These are phyloP conservation scores for Tribonema minus DNA, from an alignment of 108 stramenopile genomes.

Conservation along the genomic window DNA sequence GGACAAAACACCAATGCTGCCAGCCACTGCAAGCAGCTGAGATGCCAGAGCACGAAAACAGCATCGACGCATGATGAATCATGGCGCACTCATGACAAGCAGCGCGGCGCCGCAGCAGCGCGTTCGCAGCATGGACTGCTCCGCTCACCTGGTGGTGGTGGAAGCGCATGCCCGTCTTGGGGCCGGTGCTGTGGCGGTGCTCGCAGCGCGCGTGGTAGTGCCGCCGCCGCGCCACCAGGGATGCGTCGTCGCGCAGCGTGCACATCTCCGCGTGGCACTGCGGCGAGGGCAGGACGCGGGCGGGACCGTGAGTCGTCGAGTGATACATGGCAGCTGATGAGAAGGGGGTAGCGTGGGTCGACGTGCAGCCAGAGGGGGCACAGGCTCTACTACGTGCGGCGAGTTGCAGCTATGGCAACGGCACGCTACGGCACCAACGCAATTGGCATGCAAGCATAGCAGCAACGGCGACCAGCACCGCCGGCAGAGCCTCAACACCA, in stretches of 20 bases:
- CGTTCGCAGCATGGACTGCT: too few relatives aligned
- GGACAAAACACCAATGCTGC: too few relatives aligned
- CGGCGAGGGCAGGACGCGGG: background rate
- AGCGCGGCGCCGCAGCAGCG: too few relatives aligned
- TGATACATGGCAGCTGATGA: background rate
- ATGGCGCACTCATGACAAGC: too few relatives aligned
- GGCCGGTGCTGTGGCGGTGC: conserved; percentile 24
- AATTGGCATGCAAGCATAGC: background rate
- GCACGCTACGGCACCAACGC: background rate
- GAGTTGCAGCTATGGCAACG: background rate
- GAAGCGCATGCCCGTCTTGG: conserved; percentile 34
- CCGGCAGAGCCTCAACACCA: background rate
- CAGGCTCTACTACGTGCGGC: background rate
- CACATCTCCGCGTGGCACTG: background rate
- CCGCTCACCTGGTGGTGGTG: conserved; percentile 36
- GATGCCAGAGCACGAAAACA: too few relatives aligned
- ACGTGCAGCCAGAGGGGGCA: background rate
- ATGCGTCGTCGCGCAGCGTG: background rate
- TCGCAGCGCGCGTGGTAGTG: conserved; percentile 39
- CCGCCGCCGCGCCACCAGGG: conserved; percentile 3
- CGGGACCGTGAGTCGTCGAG: background rate
- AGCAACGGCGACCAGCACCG: background rate
- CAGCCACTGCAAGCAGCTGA: too few relatives aligned
- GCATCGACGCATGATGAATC: too few relatives aligned
- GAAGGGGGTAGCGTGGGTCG: background rate